These are phyloP conservation scores for Coemansia sp. DNA, from an alignment of 192 early-diverging fungal genomes.

Conservation along the genomic window DNA sequence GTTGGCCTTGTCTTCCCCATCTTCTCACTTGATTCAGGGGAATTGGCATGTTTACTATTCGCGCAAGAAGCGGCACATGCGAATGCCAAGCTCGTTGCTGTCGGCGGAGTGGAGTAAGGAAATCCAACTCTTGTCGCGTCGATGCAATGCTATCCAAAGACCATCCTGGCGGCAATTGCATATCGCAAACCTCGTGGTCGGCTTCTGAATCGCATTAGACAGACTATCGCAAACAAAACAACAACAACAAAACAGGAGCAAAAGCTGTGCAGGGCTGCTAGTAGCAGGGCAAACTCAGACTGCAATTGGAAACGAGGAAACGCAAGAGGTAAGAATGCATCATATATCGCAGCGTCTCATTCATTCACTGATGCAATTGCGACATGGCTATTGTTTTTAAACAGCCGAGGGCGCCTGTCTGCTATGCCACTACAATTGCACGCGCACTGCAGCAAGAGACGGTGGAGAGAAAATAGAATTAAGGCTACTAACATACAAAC, in stretches of 20 bases:
- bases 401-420: not conserved
- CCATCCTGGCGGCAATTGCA: not conserved
- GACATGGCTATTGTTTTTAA: not conserved
- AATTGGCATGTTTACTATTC: not conserved
- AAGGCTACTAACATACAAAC: not conserved
- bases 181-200: not conserved
- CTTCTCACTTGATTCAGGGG: constrained; percentile 4
- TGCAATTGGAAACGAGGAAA: not conserved
- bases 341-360: not conserved
- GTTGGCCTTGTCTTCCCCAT: not conserved
- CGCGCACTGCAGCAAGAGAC: not conserved
- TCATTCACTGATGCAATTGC: not conserved
- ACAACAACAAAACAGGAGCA: not conserved
- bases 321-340: not conserved
- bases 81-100: not conserved
- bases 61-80: not conserved
- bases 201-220: not conserved
- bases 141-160: not conserved
- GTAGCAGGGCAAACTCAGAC: too few species aligned
- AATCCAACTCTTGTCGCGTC: not conserved
- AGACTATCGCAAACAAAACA: not conserved
- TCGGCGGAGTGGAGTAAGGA: not conserved
- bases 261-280: too few species aligned
- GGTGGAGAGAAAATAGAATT: not conserved
- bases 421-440: not conserved